Evolutionary conservation across 169 alveolate species (phyloP).

Genomic region (Pseudocohnilembus persalinus): DNA sequence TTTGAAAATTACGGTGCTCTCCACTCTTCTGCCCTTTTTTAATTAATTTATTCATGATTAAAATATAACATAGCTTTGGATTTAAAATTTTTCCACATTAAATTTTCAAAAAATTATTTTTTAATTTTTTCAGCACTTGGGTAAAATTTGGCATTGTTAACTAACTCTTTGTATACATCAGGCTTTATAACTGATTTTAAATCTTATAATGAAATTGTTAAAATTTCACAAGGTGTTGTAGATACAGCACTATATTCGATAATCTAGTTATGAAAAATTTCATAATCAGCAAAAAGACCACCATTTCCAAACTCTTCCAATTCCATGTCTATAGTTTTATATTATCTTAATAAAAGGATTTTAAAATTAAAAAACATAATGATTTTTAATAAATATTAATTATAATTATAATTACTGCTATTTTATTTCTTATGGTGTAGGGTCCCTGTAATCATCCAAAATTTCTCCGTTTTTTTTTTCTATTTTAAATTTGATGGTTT

Average conservation of each 20-base stretch:
- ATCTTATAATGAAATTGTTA: constrained; percentile 15
- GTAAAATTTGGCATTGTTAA: not conserved
- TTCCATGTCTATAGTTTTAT: constrained; percentile 12
- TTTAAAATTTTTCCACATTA: constrained; percentile 28
- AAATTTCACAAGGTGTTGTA: constrained; percentile 8
- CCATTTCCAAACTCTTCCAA: constrained; percentile 29
- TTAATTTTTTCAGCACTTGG: constrained; percentile 10
- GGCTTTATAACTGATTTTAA: not conserved
- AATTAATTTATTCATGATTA: constrained; percentile 4
- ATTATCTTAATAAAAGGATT: not conserved
- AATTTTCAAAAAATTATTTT: constrained; percentile 20
- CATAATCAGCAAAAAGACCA: constrained; percentile 16
- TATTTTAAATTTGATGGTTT: constrained; percentile 7
- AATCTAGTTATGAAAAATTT: not conserved
- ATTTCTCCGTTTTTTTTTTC: not conserved
- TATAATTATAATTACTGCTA: not conserved
- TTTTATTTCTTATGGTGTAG: not conserved
- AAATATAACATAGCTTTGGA: constrained; percentile 27
- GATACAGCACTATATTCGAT: constrained; percentile 9
- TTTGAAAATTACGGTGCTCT: not conserved
- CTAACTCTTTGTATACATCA: constrained; percentile 9
- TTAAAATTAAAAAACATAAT: too few species aligned
- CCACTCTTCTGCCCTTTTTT: not conserved
- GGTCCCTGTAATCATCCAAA: constrained; percentile 20
- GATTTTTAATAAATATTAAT: too few species aligned